phyloP scores from a whole-genome alignment of 108 stramenopile genomes.

The Cyclotella choctawhatcheeana region DNA sequence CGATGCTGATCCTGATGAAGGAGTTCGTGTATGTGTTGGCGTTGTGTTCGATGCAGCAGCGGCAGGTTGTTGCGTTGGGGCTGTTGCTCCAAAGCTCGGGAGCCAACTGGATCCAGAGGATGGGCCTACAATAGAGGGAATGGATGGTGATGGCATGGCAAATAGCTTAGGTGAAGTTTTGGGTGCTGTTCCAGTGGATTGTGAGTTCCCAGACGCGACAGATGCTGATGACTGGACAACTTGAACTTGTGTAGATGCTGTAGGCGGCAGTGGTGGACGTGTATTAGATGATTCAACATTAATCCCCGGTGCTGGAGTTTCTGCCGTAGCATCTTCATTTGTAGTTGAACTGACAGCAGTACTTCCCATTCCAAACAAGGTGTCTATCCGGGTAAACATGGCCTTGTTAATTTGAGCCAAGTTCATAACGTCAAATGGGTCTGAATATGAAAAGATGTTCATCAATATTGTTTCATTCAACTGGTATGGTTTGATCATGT shows the following conservation, averaged over 20 bases:
- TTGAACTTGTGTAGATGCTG: conserved; percentile 9
- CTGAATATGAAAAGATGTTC: conserved; percentile 72
- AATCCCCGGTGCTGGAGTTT: neutral
- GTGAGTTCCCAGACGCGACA: conserved; percentile 16
- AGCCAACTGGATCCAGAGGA: conserved; percentile 5
- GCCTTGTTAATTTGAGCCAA: conserved; percentile 75
- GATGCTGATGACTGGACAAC: conserved; percentile 17
- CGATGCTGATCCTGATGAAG: neutral
- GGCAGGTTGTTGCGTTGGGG: neutral
- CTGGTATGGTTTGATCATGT: conserved; percentile 15
- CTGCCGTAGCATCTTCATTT: neutral
- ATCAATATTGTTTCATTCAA: conserved; percentile 67
- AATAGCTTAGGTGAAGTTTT: conserved; percentile 38
- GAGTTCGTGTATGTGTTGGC: conserved; percentile 13
- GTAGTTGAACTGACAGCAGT: conserved; percentile 10
- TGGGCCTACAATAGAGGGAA: conserved; percentile 11
- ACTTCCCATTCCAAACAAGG: conserved; percentile 70
- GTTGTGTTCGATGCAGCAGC: no score
- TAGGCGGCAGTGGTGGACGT: conserved; percentile 17
- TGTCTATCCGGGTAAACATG: conserved; percentile 76
- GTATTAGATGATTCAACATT: neutral
- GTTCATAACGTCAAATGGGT: conserved; percentile 79
- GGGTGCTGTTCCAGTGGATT: conserved; percentile 30
- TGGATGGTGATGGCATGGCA: conserved; percentile 27
- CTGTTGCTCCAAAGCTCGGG: conserved; percentile 10